A percentile compares a stretch with the other conserved stretches of the same genome.
Evolutionary conservation across 495 filamentous ascomycete species (phyloP).

Genomic region (Penicillium ucsense): DNA sequence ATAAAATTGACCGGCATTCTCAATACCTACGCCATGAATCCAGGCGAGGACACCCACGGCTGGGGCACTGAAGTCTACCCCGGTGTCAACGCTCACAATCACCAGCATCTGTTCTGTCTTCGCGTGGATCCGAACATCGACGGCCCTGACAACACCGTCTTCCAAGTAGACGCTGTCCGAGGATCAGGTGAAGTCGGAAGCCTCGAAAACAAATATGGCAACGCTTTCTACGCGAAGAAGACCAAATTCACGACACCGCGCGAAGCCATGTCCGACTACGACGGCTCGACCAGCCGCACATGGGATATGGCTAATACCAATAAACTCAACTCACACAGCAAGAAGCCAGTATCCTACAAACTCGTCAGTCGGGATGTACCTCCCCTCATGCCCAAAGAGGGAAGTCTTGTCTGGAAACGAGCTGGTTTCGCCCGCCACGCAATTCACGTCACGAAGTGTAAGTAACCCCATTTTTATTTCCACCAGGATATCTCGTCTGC

Average conservation of each 20-base stretch:
- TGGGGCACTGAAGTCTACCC: conserved; percentile 95
- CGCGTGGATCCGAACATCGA: conserved; percentile 87
- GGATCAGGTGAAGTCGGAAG: conserved; percentile 60
- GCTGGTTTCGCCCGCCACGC: conserved; percentile 86
- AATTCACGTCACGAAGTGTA: conserved; percentile 89
- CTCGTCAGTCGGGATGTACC: conserved; percentile 82
- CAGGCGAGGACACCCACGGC: conserved; percentile 74
- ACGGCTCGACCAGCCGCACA: conserved; percentile 67
- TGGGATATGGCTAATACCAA: conserved; percentile 89
- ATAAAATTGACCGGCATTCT: conserved; percentile 35
- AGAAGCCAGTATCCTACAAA: conserved; percentile 85
- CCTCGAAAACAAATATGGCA: conserved; percentile 80
- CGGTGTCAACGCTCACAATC: conserved; percentile 71
- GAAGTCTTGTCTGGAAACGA: conserved; percentile 84
- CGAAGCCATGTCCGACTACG: conserved; percentile 72
- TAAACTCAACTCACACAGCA: conserved; percentile 75
- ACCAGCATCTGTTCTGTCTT: conserved; percentile 93
- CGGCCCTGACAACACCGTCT: conserved; percentile 50
- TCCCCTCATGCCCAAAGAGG: conserved; percentile 68
- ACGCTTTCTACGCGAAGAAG: conserved; percentile 88
- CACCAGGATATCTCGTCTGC: no score
- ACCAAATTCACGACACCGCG: conserved; percentile 66
- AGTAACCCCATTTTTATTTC: conserved; percentile 14
- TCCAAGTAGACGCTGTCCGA: conserved; percentile 12
- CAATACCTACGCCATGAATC: conserved; percentile 70